Conservation (phyloP, 169 alveolate genomes). For the Plasmodium fragile region DNA sequence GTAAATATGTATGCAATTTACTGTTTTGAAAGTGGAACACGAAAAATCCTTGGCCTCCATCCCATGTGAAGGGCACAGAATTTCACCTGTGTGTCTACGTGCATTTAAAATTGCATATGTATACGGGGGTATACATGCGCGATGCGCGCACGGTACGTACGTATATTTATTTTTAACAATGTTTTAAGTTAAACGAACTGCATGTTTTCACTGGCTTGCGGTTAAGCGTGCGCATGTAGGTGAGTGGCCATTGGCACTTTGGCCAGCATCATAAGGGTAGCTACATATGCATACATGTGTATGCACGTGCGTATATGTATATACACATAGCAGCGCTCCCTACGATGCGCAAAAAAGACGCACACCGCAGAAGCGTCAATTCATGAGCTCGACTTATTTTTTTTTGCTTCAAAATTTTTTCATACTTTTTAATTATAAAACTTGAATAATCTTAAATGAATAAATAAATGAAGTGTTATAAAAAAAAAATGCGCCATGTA, state of each 20-base stretch:
- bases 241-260: not conserved
- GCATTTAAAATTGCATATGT: not conserved
- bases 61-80: not conserved
- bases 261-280: not conserved
- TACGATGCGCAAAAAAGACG: not conserved
- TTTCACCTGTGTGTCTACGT: not conserved
- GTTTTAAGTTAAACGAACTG: not conserved
- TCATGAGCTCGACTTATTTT: not conserved
- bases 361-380: not conserved
- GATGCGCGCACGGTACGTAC: not conserved
- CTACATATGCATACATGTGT: not conserved
- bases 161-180: not conserved
- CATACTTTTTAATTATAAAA: not conserved
- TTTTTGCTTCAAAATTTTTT: not conserved
- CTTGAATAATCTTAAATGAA: not conserved
- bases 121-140: not conserved
- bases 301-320: not conserved
- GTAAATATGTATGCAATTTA: conserved; percentile 26
- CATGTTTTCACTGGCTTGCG: not conserved
- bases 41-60: not conserved
- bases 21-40: not conserved
- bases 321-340: not conserved
- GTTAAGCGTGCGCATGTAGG: not conserved
- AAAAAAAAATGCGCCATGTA: not conserved
- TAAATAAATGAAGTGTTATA: not conserved